Evolutionary conservation across 2,329 filamentous ascomycete species (phyloP).

Genomic region (Colletotrichum sp.): DNA sequence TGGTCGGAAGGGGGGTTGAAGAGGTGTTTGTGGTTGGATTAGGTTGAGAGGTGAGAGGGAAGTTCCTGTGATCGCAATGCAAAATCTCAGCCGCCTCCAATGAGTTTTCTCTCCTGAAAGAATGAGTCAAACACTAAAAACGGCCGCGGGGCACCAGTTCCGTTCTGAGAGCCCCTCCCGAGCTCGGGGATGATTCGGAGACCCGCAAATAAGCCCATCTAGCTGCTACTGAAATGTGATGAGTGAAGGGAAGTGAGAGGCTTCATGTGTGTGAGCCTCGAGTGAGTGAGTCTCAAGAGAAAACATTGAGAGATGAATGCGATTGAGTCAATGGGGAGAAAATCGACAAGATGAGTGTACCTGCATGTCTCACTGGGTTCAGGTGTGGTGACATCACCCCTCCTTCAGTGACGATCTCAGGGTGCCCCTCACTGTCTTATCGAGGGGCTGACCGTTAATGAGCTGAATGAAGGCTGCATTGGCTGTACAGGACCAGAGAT

Average conservation of each 20-base stretch:
- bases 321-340: background rate
- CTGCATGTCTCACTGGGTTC: background rate
- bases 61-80: background rate
- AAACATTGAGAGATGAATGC: background rate
- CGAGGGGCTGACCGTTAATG: background rate
- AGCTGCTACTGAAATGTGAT: background rate
- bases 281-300: background rate
- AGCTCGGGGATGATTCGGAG: slow-evolving; percentile 20
- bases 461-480: background rate
- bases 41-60: background rate
- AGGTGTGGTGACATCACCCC: slow-evolving; percentile 1
- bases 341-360: background rate
- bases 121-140: slow-evolving; percentile 21
- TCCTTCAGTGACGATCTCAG: background rate
- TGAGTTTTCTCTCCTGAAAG: slow-evolving; percentile 1
- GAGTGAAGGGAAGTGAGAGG: background rate
- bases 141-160: slow-evolving; percentile 9
- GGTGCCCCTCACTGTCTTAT: background rate
- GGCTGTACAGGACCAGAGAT: background rate
- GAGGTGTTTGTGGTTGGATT: background rate
- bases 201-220: slow-evolving; percentile 12
- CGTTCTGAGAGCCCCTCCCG: background rate
- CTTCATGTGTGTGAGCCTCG: background rate
- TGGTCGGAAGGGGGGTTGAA: background rate
- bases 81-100: background rate